Evolutionary conservation across 2,329 filamentous ascomycete genomes (phyloP), one percentile per base, ranked within the genome.

Genomic region (Orbilia ellipsospora): DNA sequence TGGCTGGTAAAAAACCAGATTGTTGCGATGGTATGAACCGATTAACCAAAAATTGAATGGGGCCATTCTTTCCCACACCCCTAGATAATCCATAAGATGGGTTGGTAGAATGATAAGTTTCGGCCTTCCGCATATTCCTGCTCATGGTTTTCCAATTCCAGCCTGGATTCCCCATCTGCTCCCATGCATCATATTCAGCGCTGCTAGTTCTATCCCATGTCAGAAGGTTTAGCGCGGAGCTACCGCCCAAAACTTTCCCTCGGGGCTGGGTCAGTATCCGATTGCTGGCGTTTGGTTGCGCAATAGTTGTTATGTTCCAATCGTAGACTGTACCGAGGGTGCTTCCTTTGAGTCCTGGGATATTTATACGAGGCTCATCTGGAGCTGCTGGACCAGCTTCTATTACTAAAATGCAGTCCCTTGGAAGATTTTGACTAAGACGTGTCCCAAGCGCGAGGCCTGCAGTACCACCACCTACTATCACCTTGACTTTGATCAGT

Each of bases 211-310:
- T 81, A 16, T 85, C 81, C 66, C 84, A 85, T 12, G 82, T 82
- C 84, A 85, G 83, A 18, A 83, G 83, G 82, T 84, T 84, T 60
- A 83, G 75, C 42, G 82, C 78, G 0, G 81, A 83, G 26, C 82
- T 82, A 3, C 83, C 83, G 1, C 84, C 64, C 81, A 82, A 0
- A 81, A 83, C 73, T 81, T 83, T 31, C 81, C 84, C 7, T 82
- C 8, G 80, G 4, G 79, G 65, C 6, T 82, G 69, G n/a, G 26
- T 77, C n/a, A 77, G 63, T 6, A 3, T 42, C 0, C 85, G 82
- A 15, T 81, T 81, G 16, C 82, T 81, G 3, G 85, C 81, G n/a
- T 79, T 77, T 0, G 79, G 48, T 59, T 85, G 84, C 0, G 83
- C 79, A 6, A 81, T 78, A 0, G 85, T 84, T 6, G 83, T 82